These are phyloP conservation scores for Macrophomina phaseolina DNA, from an alignment of 2,329 filamentous ascomycete genomes.

Conservation along the genomic window DNA sequence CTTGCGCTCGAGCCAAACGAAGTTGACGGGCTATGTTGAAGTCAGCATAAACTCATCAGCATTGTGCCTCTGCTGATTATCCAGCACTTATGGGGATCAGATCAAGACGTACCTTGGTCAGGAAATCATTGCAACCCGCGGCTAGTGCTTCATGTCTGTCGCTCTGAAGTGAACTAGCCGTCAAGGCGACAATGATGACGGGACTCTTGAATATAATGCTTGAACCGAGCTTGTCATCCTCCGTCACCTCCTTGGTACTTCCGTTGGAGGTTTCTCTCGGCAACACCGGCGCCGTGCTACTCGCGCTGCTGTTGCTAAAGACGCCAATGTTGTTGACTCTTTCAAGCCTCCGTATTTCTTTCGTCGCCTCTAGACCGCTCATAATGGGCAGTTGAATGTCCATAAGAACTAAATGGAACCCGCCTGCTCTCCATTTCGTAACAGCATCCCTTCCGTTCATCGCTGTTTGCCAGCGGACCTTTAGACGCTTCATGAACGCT, in stretches of 20 bases:
- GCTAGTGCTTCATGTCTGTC: constrained; percentile 94
- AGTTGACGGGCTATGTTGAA: constrained; percentile 80
- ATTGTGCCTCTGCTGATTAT: background rate
- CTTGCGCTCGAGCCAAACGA: constrained; percentile 95
- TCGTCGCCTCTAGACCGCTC: constrained; percentile 92
- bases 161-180: constrained; percentile 90
- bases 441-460: constrained; percentile 95
- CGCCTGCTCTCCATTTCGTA: constrained; percentile 87
- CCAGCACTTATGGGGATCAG: background rate
- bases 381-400: constrained; percentile 97
- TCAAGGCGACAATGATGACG: constrained; percentile 96
- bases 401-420: constrained; percentile 97
- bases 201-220: constrained; percentile 84
- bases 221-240: constrained; percentile 72
- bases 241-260: constrained; percentile 46
- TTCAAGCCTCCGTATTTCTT: constrained; percentile 90
- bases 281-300: constrained; percentile 18
- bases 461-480: constrained; percentile 96
- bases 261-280: constrained; percentile 31
- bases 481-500: constrained; percentile 93
- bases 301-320: constrained; percentile 61
- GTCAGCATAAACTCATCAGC: background rate
- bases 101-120: constrained; percentile 78
- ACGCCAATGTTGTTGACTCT: constrained; percentile 91
- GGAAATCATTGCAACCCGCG: constrained; percentile 95